Evolutionary conservation across 2,329 filamentous ascomycete species (phyloP).

Genomic region (Escovopsis weberi): DNA sequence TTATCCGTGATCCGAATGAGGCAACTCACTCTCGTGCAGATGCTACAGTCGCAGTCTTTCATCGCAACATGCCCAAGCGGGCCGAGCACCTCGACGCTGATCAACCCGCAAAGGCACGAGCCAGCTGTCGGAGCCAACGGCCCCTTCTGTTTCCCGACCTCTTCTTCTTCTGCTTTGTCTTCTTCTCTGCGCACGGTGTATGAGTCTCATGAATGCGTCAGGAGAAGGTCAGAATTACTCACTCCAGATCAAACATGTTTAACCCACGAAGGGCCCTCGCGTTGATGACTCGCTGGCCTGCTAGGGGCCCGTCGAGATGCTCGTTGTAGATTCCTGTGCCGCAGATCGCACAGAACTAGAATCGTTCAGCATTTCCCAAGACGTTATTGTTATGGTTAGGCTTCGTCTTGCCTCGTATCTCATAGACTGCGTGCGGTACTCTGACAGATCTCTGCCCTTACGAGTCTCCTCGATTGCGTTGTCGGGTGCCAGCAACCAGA

Average conservation of each 20-base stretch:
- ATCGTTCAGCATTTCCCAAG: not conserved
- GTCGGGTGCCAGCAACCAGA: constrained; percentile 10
- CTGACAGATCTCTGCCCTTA: constrained; percentile 5
- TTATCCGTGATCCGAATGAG: too few species aligned
- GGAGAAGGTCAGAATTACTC: not conserved
- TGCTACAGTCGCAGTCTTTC: constrained; percentile 24
- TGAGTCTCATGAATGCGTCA: not conserved
- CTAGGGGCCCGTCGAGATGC: constrained; percentile 11
- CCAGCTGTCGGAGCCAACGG: not conserved
- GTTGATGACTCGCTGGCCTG: constrained; percentile 12
- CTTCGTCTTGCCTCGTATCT: constrained; percentile 7
- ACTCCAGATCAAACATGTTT: constrained; percentile 13
- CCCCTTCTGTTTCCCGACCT: too few species aligned
- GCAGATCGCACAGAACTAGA: constrained; percentile 15
- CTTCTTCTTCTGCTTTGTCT: not conserved
- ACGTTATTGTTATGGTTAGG: too few species aligned
- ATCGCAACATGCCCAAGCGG: constrained; percentile 25
- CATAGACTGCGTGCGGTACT: constrained; percentile 1
- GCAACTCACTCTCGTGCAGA: constrained; percentile 14
- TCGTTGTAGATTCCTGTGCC: constrained; percentile 13
- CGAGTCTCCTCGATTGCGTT: constrained; percentile 5
- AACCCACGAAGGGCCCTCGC: constrained; percentile 10
- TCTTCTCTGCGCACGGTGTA: not conserved
- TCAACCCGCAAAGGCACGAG: constrained; percentile 15
- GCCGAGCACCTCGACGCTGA: constrained; percentile 9